These are phyloP conservation scores for Puccinellia tenuiflora DNA, from an alignment of 176 grass and related monocot genomes.

Conservation along the genomic window DNA sequence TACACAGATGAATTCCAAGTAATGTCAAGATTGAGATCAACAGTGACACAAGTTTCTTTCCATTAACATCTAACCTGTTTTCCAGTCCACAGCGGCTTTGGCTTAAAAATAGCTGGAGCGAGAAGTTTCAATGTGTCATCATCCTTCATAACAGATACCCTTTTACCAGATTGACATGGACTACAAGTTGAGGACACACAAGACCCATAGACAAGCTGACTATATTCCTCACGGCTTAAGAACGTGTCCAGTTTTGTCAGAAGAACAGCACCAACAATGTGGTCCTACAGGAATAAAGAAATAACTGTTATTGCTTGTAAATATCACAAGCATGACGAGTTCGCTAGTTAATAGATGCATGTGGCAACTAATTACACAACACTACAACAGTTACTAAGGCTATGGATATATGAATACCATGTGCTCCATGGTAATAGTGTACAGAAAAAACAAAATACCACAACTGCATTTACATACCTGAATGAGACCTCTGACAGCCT, in stretches of 20 bases:
- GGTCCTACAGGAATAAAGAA: slow-evolving; percentile 54
- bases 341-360: background rate
- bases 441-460: background rate
- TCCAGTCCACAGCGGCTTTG: slow-evolving; percentile 78
- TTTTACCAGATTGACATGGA: slow-evolving; percentile 37
- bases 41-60: background rate
- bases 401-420: background rate
- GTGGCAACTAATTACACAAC: background rate
- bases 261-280: slow-evolving; percentile 91
- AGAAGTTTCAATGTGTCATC: slow-evolving; percentile 44
- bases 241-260: slow-evolving; percentile 73
- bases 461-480: slow-evolving; percentile 40
- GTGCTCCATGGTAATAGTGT: background rate
- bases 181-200: slow-evolving; percentile 37
- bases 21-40: slow-evolving; percentile 1
- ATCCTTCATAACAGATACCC: slow-evolving; percentile 46
- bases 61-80: slow-evolving; percentile 63
- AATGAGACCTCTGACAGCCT: slow-evolving; percentile 90
- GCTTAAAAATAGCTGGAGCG: slow-evolving; percentile 61
- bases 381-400: background rate
- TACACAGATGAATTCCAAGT: background rate
- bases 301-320: background rate
- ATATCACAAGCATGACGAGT: background rate
- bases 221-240: slow-evolving; percentile 81
- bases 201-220: slow-evolving; percentile 78